Evolutionary conservation across 768 basidiomycete genomes (phyloP).

Genomic region (Boletus subparvulus): DNA sequence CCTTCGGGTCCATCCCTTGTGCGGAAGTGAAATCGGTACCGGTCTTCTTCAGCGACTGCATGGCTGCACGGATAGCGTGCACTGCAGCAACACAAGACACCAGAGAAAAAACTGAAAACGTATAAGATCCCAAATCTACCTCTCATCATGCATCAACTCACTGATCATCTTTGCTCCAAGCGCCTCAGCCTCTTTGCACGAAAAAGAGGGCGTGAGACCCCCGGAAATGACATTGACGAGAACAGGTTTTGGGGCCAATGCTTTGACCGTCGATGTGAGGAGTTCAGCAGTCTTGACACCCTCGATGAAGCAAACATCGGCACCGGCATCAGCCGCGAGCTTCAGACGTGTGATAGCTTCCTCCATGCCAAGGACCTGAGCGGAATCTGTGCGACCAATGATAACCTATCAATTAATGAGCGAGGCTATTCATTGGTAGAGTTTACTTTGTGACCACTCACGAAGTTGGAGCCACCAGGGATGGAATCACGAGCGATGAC

Average conservation of each 20-base stretch:
- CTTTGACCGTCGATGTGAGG: conserved; percentile 60
- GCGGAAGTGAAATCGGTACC: conserved; percentile 67
- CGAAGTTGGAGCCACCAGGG: conserved; percentile 74
- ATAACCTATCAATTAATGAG: conserved; percentile 46
- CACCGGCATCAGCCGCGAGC: conserved; percentile 70
- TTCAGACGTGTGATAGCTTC: conserved; percentile 66
- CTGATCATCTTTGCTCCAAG: conserved; percentile 79
- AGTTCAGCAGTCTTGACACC: conserved; percentile 70
- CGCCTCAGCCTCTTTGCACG: conserved; percentile 62
- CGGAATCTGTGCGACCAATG: conserved; percentile 75
- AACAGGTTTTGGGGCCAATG: conserved; percentile 71
- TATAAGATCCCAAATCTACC: not conserved
- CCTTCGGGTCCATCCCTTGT: conserved; percentile 72
- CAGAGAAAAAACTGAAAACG: conserved; percentile 61
- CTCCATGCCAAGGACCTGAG: conserved; percentile 78
- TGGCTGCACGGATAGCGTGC: conserved; percentile 76
- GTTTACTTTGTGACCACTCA: conserved; percentile 26
- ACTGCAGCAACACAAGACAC: conserved; percentile 76
- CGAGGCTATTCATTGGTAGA: not conserved
- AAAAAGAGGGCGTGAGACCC: conserved; percentile 74
- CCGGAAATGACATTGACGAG: conserved; percentile 81
- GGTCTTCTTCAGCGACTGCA: conserved; percentile 72
- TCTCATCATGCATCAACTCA: conserved; percentile 34
- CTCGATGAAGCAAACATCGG: conserved; percentile 82
- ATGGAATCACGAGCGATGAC: conserved; percentile 75